A percentile compares a stretch with the other conserved stretches of the same genome.
phyloP scores from a whole-genome alignment of 2,329 filamentous ascomycete species.

The Colletotrichum higginsianum region DNA sequence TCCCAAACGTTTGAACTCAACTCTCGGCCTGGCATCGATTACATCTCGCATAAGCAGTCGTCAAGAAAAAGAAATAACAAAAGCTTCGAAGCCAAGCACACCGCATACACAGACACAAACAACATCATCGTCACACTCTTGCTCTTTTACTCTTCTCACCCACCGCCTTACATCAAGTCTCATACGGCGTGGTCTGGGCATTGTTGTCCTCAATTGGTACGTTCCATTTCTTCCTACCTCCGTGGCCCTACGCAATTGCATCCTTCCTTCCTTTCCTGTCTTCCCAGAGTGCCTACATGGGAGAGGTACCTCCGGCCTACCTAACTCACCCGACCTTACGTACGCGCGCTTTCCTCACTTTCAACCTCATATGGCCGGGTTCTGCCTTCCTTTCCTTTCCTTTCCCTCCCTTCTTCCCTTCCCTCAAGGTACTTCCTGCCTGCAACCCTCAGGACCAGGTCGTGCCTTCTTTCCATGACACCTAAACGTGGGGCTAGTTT shows the following conservation, averaged over 20 bases:
- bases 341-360: slow-evolving; percentile 4
- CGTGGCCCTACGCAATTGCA: too few species aligned
- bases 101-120: not conserved
- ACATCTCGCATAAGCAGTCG: slow-evolving; percentile 22
- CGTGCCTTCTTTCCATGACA: slow-evolving; percentile 8
- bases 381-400: not conserved
- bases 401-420: not conserved
- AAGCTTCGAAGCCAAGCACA: slow-evolving; percentile 11
- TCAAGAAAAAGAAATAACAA: slow-evolving; percentile 20
- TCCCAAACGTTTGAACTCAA: slow-evolving; percentile 15
- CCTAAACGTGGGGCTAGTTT: slow-evolving; percentile 3
- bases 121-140: not conserved
- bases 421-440: not conserved
- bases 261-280: not conserved
- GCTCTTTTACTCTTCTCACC: not conserved
- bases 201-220: not conserved
- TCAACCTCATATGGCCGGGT: not conserved
- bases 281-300: too few species aligned
- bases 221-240: not conserved
- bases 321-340: not conserved
- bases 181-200: not conserved
- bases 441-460: not conserved
- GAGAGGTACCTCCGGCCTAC: not conserved
- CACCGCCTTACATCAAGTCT: not conserved
- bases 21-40: not conserved